Base-by-base conservation (phyloP, 2,329 filamentous ascomycete species). In the Albifimbria verrucaria region DNA sequence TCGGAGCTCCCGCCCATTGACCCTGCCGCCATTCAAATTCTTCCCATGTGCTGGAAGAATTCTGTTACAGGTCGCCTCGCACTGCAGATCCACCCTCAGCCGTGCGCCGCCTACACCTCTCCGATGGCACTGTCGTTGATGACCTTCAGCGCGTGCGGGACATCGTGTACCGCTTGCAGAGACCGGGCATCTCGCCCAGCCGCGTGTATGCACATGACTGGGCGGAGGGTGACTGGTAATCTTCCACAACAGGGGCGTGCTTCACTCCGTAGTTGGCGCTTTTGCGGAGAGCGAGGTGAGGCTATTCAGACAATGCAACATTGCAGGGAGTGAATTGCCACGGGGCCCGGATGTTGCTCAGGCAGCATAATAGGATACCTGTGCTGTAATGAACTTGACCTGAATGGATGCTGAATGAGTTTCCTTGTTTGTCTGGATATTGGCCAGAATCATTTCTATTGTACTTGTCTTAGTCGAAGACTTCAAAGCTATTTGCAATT, bases 11-110 rank as follows among this genome's bases (percentile, higher is more conserved):
- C 89, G 1, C 77, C 81, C 1, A 76, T 91, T 55, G 85, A 90
- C 18, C 67, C 80, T 47, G 72, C 76, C 24, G 87, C 89, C 66
- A 83, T 92, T 64, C 85, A 90, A 72, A 74, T 87, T 55, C 76
- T 91, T 39, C 88, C 89, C 22, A 87, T 92, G 83, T 83, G 81
- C 68, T 93, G 88, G 88, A 82, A 82, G 61, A 92, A 92, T 65
- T 88, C 88, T 0, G 77, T 85, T 3, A 91, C 86, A 0, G 86
- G 85, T 7, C 77, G 79, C 11, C 73, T 90, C 7, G 86, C 89
- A 1, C 72, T 92, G 21, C 88, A 92, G 68, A 77, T 92, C 39
- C 89, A 92, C 59, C 89, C 0, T 86, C 82, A 7, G 88, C 88
- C 0, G 77, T 90, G 45, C 81, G 86, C 48, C 85, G 81, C 62